A percentile compares a stretch with the other conserved stretches of the same genome.
phyloP scores from a whole-genome alignment of 108 stramenopile species.

The Stephanodiscus triporus region DNA sequence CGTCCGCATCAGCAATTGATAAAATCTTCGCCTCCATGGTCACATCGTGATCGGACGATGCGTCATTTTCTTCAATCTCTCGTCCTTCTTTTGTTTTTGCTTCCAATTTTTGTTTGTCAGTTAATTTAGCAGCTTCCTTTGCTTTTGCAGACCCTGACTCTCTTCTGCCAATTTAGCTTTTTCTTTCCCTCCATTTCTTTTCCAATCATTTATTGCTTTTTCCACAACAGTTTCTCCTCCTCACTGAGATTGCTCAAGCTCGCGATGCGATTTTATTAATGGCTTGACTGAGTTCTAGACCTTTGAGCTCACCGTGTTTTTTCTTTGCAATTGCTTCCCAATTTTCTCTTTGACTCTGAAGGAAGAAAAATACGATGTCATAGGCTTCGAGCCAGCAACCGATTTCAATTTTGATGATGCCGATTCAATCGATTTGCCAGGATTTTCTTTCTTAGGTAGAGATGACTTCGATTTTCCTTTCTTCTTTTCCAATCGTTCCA shows the following conservation, averaged over 20 bases:
- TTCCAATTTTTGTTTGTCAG: constrained; percentile 7
- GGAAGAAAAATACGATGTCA: constrained; percentile 66
- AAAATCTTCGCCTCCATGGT: constrained; percentile 44
- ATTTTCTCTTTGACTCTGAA: constrained; percentile 47
- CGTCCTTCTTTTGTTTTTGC: constrained; percentile 20
- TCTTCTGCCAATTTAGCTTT: constrained; percentile 51
- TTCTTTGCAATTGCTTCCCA: constrained; percentile 50
- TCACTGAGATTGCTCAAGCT: constrained; percentile 61
- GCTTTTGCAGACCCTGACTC: constrained; percentile 16
- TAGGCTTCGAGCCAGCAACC: constrained; percentile 52
- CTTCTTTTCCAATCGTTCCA: constrained; percentile 42
- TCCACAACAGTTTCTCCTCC: constrained; percentile 69
- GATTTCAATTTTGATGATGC: constrained; percentile 34
- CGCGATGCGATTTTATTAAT: constrained; percentile 60
- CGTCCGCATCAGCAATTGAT: constrained; percentile 82
- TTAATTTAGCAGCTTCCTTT: constrained; percentile 6
- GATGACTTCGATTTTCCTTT: constrained; percentile 14
- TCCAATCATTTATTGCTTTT: constrained; percentile 69
- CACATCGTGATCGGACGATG: constrained; percentile 16
- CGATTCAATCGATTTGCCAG: constrained; percentile 21
- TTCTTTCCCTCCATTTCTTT: constrained; percentile 54
- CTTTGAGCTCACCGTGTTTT: constrained; percentile 53
- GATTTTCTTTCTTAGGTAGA: constrained; percentile 17
- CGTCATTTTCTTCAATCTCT: constrained; percentile 24
- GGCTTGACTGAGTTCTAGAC: constrained; percentile 59